A percentile compares a stretch with the other conserved stretches of the same genome.
Evolutionary conservation across 352 stramenopile species (phyloP).

Genomic region (Globisporangium nodosum): DNA sequence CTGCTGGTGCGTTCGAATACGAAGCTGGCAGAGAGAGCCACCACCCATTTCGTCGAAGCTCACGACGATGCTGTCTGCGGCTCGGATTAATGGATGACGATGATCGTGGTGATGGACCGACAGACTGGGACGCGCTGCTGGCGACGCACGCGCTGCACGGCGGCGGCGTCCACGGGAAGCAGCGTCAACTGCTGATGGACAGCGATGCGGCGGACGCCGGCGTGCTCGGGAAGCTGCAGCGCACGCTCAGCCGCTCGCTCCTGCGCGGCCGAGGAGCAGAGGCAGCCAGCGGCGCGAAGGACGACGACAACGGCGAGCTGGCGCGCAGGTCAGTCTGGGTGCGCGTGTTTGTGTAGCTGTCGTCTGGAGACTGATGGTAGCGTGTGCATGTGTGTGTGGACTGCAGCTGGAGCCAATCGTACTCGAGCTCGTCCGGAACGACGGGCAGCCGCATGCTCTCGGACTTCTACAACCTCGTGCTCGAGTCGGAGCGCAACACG

Average conservation of each 20-base stretch:
- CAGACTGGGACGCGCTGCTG: conserved; percentile 15
- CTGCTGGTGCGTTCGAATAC: conserved; percentile 6
- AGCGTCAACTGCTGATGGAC: background rate
- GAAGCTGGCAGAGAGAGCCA: too few species aligned
- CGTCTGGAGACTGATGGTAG: background rate
- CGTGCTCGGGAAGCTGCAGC: conserved; percentile 50
- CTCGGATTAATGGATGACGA: background rate
- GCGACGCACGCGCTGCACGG: conserved; percentile 1
- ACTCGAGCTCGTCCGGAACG: conserved; percentile 44
- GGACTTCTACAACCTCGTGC: conserved; percentile 73
- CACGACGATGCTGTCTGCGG: too few species aligned
- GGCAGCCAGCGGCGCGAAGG: background rate
- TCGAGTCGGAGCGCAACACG: conserved; percentile 65
- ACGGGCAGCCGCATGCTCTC: conserved; percentile 71
- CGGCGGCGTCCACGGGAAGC: conserved; percentile 10
- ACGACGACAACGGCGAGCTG: conserved; percentile 1
- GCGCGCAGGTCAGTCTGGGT: conserved; percentile 4
- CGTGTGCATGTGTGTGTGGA: background rate
- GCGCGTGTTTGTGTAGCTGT: background rate
- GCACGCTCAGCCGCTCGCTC: conserved; percentile 38
- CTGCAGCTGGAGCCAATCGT: conserved; percentile 31
- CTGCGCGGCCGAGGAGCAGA: conserved; percentile 5
- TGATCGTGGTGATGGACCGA: background rate
- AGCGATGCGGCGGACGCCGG: conserved; percentile 16
- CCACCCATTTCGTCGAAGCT: too few species aligned